These are phyloP conservation scores for Porosira glacialis DNA, from an alignment of 352 stramenopile species.

Conservation along the genomic window DNA sequence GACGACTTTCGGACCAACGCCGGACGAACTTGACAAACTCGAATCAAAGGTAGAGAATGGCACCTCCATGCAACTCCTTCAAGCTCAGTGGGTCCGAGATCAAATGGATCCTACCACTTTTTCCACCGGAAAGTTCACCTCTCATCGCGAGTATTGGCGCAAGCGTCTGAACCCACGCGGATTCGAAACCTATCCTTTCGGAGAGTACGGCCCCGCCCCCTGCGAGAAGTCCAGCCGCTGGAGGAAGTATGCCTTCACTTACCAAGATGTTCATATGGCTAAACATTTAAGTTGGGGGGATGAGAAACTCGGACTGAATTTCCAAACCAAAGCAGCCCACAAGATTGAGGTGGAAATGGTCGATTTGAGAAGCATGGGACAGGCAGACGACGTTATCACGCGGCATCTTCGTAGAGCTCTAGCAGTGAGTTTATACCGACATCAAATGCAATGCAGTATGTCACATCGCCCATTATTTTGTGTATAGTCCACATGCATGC, in stretches of 20 bases:
- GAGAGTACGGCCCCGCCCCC: conserved; percentile 43
- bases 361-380: too few relatives aligned
- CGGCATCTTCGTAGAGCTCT: too few relatives aligned
- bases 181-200: conserved; percentile 46
- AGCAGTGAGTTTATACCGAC: too few relatives aligned
- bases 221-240: conserved; percentile 44
- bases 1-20: conserved; percentile 59
- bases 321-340: conserved; percentile 28
- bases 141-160: conserved; percentile 36
- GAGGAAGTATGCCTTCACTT: conserved; percentile 60
- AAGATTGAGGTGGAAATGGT: conserved; percentile 43
- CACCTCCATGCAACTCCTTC: conserved; percentile 27
- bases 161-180: conserved; percentile 33
- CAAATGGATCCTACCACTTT: conserved; percentile 51
- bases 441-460: too few relatives aligned
- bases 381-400: too few relatives aligned
- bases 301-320: conserved; percentile 25
- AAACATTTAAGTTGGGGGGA: conserved; percentile 42
- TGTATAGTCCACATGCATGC: too few relatives aligned
- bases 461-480: too few relatives aligned
- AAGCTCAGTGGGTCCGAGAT: conserved; percentile 27
- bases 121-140: conserved; percentile 22
- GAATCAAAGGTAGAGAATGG: conserved; percentile 4
- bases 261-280: conserved; percentile 45
- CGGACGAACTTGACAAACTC: conserved; percentile 34